Percentiles rank a stretch among this genome's conserved stretches.
Conservation (phyloP, 306 rosid species). For the Lathyrus aphaca region DNA sequence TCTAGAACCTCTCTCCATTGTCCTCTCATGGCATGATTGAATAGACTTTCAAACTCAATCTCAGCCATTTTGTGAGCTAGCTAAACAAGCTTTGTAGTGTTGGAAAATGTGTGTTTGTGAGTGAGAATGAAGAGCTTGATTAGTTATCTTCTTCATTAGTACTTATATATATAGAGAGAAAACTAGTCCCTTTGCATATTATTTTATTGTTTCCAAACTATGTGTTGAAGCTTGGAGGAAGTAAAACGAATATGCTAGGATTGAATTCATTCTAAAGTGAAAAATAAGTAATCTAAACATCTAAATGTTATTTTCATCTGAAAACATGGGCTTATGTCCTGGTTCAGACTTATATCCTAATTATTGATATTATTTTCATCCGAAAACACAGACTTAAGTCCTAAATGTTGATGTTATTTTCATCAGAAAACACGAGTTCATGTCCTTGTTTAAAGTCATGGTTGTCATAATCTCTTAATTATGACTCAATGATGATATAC, state of each 20-base stretch:
- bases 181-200: slow-evolving; percentile 3
- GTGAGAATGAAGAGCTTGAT: background rate
- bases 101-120: slow-evolving; percentile 16
- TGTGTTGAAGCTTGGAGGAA: background rate
- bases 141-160: slow-evolving; percentile 6
- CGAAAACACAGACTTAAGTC: too few species aligned
- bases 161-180: background rate
- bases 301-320: too few species aligned
- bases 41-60: slow-evolving; percentile 37
- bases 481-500: too few species aligned
- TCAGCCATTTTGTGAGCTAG: slow-evolving; percentile 33
- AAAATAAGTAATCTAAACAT: background rate
- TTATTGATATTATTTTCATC: too few species aligned
- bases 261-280: background rate
- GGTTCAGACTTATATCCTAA: too few species aligned
- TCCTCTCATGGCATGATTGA: slow-evolving; percentile 45
- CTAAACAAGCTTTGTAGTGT: background rate
- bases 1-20: slow-evolving; percentile 40
- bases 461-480: too few species aligned
- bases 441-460: too few species aligned
- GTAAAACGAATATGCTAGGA: slow-evolving; percentile 4
- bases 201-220: background rate
- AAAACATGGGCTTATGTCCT: too few species aligned
- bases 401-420: too few species aligned
- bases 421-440: too few species aligned